Percentiles rank a stretch among this genome's conserved stretches.
Conservation (phyloP, 208 protist species). For the Crithidia expoeki region DNA sequence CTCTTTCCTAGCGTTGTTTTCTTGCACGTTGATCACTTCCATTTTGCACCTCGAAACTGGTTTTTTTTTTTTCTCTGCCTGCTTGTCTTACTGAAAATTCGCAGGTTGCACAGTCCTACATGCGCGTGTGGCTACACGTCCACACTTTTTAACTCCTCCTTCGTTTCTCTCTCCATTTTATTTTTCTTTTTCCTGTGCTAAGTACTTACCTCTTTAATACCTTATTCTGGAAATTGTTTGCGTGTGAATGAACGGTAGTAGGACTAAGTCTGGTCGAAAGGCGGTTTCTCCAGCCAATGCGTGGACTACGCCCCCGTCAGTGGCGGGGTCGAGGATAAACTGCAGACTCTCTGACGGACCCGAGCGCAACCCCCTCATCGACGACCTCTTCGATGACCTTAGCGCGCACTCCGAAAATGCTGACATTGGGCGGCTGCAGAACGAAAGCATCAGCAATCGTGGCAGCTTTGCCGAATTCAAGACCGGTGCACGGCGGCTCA, state of each 20-base stretch:
- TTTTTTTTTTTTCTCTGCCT: slow-evolving; percentile 15
- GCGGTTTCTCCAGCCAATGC: slow-evolving; percentile 4
- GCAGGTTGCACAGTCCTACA: not conserved
- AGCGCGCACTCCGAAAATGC: not conserved
- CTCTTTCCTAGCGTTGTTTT: not conserved
- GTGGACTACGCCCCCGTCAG: not conserved
- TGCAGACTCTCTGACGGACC: slow-evolving; percentile 1
- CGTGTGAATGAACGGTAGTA: slow-evolving; percentile 11
- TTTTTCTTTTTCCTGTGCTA: slow-evolving; percentile 4
- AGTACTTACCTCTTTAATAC: not conserved
- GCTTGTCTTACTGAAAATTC: not conserved
- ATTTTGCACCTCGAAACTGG: not conserved
- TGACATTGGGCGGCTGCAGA: slow-evolving; percentile 4
- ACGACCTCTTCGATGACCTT: slow-evolving; percentile 43
- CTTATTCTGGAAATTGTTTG: not conserved
- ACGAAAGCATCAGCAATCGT: slow-evolving; percentile 20
- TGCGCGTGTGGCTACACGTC: not conserved
- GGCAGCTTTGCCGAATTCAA: slow-evolving; percentile 12
- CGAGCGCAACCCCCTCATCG: slow-evolving; percentile 44
- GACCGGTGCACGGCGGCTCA: not conserved
- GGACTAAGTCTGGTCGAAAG: slow-evolving; percentile 9
- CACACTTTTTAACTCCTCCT: not conserved
- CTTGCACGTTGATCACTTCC: too few relatives aligned
- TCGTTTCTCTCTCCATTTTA: not conserved
- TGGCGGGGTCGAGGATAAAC: not conserved